A percentile compares a stretch with the other conserved stretches of the same genome.
Conservation (phyloP, 768 basidiomycete genomes). For the Amanita pallidorosea region DNA sequence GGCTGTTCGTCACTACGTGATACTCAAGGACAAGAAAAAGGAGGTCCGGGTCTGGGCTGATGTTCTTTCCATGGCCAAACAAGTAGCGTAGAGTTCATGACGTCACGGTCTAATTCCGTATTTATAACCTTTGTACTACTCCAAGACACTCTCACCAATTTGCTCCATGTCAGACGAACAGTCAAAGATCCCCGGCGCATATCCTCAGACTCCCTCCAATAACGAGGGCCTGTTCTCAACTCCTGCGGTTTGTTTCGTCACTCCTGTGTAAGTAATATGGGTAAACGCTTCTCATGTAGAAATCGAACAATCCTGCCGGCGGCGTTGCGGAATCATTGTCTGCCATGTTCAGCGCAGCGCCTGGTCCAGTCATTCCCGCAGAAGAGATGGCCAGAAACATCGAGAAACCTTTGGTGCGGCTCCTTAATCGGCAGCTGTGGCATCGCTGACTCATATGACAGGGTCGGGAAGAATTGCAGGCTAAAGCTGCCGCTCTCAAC, state of each 20-base stretch:
- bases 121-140: no score
- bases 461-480: conserved; percentile 42
- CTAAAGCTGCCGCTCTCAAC: conserved; percentile 36
- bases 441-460: conserved; percentile 11
- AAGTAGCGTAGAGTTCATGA: background rate
- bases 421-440: background rate
- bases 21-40: background rate
- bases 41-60: background rate
- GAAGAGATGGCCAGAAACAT: conserved; percentile 31
- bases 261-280: background rate
- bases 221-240: conserved; percentile 36
- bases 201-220: conserved; percentile 1
- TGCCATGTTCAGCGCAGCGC: conserved; percentile 32
- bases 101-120: background rate
- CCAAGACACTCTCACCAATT: no score
- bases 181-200: background rate
- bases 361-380: conserved; percentile 39
- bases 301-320: conserved; percentile 43
- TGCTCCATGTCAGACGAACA: background rate
- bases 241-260: conserved; percentile 36
- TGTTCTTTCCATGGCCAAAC: background rate
- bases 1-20: conserved; percentile 7
- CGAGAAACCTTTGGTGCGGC: conserved; percentile 35
- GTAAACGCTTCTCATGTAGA: conserved; percentile 21
- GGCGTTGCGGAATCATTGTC: conserved; percentile 9